Percentiles rank a stretch among this genome's conserved stretches.
Evolutionary conservation across 306 rosid genomes (phyloP).

Genomic region (Notholithocarpus densiflorus): DNA sequence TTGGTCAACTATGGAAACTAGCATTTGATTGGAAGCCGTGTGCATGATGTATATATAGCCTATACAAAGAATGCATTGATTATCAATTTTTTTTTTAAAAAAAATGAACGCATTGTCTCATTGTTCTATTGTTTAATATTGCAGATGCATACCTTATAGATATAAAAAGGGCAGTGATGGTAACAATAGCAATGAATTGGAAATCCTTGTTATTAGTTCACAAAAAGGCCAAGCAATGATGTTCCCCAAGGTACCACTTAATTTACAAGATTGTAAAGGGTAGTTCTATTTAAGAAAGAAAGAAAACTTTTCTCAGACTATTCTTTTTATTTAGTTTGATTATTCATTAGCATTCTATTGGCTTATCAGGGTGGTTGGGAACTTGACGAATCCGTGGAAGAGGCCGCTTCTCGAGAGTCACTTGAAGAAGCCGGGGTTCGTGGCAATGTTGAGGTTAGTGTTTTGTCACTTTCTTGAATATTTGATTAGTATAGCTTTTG

Average conservation of each 20-base stretch:
- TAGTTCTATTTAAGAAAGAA: background rate
- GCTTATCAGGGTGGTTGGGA: conserved; percentile 90
- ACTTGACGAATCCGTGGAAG: conserved; percentile 87
- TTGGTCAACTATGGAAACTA: too few species aligned
- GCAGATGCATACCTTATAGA: conserved; percentile 96
- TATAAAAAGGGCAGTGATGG: conserved; percentile 49
- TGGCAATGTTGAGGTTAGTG: conserved; percentile 73
- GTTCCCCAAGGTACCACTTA: conserved; percentile 75
- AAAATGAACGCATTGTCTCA: background rate
- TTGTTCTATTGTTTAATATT: conserved; percentile 4
- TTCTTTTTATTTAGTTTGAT: background rate
- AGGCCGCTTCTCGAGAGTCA: conserved; percentile 90
- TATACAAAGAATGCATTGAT: too few species aligned
- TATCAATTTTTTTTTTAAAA: too few species aligned
- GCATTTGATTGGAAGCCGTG: too few species aligned
- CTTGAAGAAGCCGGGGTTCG: conserved; percentile 93
- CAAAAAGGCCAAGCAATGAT: conserved; percentile 73
- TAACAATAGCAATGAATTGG: conserved; percentile 44
- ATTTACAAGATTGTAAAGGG: background rate
- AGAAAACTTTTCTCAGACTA: background rate
- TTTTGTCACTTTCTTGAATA: too few species aligned
- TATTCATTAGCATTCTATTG: background rate
- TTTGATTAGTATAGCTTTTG: too few species aligned
- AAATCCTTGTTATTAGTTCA: conserved; percentile 83
- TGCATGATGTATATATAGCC: too few species aligned